Evolutionary conservation across 306 rosid species (phyloP), one percentile per base, ranked within the genome.

Genomic region (Aeschynomene evenia): DNA sequence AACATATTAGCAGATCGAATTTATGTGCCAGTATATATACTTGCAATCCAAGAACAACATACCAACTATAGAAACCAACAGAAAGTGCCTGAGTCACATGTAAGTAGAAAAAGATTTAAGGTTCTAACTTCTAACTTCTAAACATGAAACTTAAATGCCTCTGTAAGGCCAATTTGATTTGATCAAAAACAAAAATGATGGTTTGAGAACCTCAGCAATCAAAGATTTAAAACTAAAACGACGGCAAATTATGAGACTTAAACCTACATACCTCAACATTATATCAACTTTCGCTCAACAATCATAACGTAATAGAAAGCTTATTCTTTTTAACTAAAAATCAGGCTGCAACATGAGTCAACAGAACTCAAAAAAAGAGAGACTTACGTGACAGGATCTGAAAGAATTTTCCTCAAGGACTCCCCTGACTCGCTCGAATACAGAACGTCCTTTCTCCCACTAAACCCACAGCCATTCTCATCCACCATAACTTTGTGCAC

Each of bases 301-400:
- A 29, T 31, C 68, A 71, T 18, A 20, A 13, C 53, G 43, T 12
- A 42, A 69, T 39, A 15, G 5, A 29, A 15, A 42, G n/a, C 8
- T 19, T 23, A 22, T 18, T 16, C 58, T 20, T 0, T 7, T 39
- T 43, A 3, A 5, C 57, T 15, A 39, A 19, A n/a, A 45, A 20
- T 40, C 18, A 13, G 40, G 9, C 22, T 57, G 15, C 37, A 34
- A 66, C 15, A 36, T 4, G 39, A 67, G 15, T 55, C 2, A 67
- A 42, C 46, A 14, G 3, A 64, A 60, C 43, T 3, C 52, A 50
- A 3, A 70, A 49, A 9, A n/a, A n/a, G n/a, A 66, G 39, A 50
- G 56, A 83, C 97, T 84, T 82, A 95, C 99, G 91, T 95, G 21
- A 95, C 87, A 55, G 97, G 91, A 71, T 95, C 99, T 9, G 96